Conservation (phyloP, 2,329 filamentous ascomycete species). For the Calonectria pauciramosa region DNA sequence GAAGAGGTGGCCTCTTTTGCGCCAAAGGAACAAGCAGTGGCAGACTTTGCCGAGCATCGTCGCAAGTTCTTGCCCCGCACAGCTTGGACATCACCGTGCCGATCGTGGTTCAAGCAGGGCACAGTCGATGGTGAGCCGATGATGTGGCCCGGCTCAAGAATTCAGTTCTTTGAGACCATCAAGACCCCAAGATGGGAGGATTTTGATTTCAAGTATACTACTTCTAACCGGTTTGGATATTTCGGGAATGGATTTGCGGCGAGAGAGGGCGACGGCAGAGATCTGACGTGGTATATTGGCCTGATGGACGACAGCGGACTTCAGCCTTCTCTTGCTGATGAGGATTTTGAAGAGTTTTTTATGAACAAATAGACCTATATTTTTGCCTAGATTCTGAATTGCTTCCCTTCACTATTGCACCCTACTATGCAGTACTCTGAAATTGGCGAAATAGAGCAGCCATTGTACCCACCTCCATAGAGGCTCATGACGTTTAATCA, state of each 20-base stretch:
- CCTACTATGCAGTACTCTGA: too few relatives aligned
- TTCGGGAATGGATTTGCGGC: slow-evolving; percentile 43
- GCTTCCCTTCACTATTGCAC: not conserved
- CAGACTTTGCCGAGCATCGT: slow-evolving; percentile 49
- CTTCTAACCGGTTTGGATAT: slow-evolving; percentile 43
- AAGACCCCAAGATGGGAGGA: slow-evolving; percentile 45
- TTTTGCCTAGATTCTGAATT: not conserved
- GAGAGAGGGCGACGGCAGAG: slow-evolving; percentile 31
- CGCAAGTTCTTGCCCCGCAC: slow-evolving; percentile 45
- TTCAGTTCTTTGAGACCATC: slow-evolving; percentile 46
- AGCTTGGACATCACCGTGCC: slow-evolving; percentile 42
- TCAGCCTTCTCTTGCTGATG: slow-evolving; percentile 39
- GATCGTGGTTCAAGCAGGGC: slow-evolving; percentile 47
- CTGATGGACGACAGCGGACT: slow-evolving; percentile 28
- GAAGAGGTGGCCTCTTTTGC: slow-evolving; percentile 42
- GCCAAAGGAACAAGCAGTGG: slow-evolving; percentile 41
- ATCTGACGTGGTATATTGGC: slow-evolving; percentile 38
- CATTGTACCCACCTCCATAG: not conserved
- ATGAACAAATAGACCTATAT: slow-evolving; percentile 32
- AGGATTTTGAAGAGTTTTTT: slow-evolving; percentile 42
- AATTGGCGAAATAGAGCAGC: not conserved
- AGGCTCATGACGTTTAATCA: not conserved
- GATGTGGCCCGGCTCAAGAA: slow-evolving; percentile 45
- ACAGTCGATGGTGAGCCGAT: slow-evolving; percentile 42
- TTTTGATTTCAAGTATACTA: slow-evolving; percentile 39